phyloP scores from a whole-genome alignment of 2,329 filamentous ascomycete genomes.

The Colletotrichum sp. region DNA sequence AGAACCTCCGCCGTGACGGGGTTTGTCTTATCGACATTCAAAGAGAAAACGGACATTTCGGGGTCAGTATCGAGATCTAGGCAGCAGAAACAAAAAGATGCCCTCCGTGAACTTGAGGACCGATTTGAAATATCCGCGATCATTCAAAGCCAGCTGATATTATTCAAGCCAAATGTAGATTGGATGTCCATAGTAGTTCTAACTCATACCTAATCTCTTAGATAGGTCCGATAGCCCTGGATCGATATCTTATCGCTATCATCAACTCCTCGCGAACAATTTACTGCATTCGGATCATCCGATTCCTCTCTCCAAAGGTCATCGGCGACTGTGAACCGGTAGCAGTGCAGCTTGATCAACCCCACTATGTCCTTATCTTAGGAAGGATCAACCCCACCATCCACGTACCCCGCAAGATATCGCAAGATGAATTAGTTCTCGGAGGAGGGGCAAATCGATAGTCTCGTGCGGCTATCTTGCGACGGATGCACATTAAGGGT shows the following conservation, averaged over 20 bases:
- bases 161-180: background rate
- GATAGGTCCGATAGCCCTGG: background rate
- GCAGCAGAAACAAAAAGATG: fast-evolving
- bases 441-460: background rate
- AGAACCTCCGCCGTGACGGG: background rate
- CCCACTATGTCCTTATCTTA: background rate
- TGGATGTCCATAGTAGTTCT: background rate
- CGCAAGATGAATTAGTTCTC: background rate
- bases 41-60: slow-evolving; percentile 4
- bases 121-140: background rate
- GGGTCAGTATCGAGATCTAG: background rate
- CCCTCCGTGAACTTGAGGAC: background rate
- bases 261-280: background rate
- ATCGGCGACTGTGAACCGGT: background rate
- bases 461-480: background rate
- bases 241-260: background rate
- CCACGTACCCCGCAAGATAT: background rate
- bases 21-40: background rate
- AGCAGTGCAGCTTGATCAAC: background rate
- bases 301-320: background rate
- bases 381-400: background rate
- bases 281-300: background rate
- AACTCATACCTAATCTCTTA: background rate
- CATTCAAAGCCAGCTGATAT: background rate
- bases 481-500: fast-evolving